Evolutionary conservation across 192 early-diverging fungal species (phyloP).

Genomic region (Coemansia sp.): DNA sequence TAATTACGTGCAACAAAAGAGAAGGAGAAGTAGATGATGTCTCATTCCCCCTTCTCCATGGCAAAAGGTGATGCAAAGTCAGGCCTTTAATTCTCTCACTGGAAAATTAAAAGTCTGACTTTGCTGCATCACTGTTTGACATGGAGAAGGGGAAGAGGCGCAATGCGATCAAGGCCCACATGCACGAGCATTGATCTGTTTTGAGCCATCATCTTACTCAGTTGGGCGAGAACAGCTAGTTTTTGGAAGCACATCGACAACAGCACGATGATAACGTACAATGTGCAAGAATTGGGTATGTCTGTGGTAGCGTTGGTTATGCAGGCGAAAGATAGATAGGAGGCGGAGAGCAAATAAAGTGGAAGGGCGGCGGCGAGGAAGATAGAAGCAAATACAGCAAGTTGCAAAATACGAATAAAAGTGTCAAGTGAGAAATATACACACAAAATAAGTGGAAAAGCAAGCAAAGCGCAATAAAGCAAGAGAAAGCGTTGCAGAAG

Average conservation of each 20-base stretch:
- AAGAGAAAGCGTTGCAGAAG: not conserved
- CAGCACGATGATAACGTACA: conserved; percentile 1
- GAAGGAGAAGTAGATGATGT: not conserved
- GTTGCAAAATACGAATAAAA: not conserved
- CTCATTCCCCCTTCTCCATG: too few relatives aligned
- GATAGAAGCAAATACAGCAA: not conserved
- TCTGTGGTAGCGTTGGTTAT: not conserved
- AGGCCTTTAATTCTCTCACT: not conserved
- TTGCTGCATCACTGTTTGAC: not conserved
- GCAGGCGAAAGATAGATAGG: not conserved
- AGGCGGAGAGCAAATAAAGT: not conserved
- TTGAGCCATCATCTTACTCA: not conserved
- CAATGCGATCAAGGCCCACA: not conserved
- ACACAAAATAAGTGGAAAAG: not conserved
- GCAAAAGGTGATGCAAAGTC: not conserved
- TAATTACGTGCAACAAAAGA: not conserved
- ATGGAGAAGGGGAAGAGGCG: not conserved
- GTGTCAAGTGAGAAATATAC: conserved; percentile 6
- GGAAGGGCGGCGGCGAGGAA: not conserved
- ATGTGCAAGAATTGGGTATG: not conserved
- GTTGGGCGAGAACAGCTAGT: too few relatives aligned
- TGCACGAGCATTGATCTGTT: not conserved
- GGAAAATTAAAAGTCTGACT: too few relatives aligned
- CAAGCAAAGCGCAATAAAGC: not conserved
- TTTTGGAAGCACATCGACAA: too few relatives aligned